A percentile compares a stretch with the other conserved stretches of the same genome.
Conservation (phyloP, 108 stramenopile genomes). For the Nitzschia sp. region DNA sequence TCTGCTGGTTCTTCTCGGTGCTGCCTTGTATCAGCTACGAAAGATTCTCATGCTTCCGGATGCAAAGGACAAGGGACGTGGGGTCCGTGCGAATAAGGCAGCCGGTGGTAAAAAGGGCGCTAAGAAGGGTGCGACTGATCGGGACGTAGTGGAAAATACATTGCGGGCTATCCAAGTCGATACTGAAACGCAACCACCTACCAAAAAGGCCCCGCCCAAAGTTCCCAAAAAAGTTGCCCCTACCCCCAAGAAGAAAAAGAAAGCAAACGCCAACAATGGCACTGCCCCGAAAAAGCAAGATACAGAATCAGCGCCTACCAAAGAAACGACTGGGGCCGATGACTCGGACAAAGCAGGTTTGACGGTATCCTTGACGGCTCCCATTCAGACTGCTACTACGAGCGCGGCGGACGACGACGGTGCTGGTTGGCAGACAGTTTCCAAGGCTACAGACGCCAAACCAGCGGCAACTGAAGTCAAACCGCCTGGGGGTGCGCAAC, state of each 20-base stretch:
- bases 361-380: not conserved
- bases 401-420: not conserved
- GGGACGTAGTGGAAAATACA: not conserved
- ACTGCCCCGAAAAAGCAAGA: not conserved
- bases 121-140: conserved; percentile 9
- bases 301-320: not conserved
- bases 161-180: not conserved
- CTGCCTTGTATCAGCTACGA: conserved; percentile 30
- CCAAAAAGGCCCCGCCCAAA: not conserved
- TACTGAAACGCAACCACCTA: not conserved
- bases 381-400: not conserved
- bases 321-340: not conserved
- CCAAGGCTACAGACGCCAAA: conserved; percentile 3
- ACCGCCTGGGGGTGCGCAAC: no score
- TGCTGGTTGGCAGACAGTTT: conserved; percentile 37
- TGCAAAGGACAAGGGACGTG: not conserved
- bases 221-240: not conserved
- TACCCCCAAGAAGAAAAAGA: not conserved
- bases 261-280: not conserved
- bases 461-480: not conserved
- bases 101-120: not conserved
- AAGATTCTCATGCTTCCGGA: conserved; percentile 25
- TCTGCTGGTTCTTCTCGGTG: conserved; percentile 32
- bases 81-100: not conserved
- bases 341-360: not conserved